Evolutionary conservation across 257 asterid genomes (phyloP).

Genomic region (Verbascum thapsus): DNA sequence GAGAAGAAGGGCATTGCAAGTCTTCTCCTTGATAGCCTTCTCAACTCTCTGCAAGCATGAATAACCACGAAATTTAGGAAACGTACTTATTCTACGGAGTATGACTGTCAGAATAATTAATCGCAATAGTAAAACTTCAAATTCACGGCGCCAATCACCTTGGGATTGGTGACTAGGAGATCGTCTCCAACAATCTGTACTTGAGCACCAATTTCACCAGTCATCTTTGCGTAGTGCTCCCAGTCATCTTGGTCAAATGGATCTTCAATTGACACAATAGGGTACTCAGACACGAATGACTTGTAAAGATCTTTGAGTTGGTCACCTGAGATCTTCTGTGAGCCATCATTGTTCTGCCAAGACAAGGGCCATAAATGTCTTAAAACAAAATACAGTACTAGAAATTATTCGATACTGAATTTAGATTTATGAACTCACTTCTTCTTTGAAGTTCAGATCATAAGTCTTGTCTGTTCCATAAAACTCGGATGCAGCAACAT

Average conservation of each 20-base stretch:
- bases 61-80: conserved; percentile 5
- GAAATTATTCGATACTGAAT: not conserved
- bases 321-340: conserved; percentile 83
- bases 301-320: conserved; percentile 91
- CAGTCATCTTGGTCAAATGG: conserved; percentile 99
- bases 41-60: conserved; percentile 71
- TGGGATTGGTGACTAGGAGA: conserved; percentile 94
- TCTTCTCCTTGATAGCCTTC: conserved; percentile 90
- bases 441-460: conserved; percentile 97
- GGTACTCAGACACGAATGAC: conserved; percentile 79
- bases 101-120: not conserved
- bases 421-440: conserved; percentile 40
- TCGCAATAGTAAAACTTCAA: not conserved
- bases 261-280: conserved; percentile 92
- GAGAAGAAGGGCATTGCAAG: conserved; percentile 97
- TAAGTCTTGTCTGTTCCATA: conserved; percentile 74
- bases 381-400: conserved; percentile 4
- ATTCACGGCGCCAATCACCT: conserved; percentile 42
- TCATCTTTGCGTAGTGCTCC: conserved; percentile 78
- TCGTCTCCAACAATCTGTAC: conserved; percentile 99
- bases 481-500: conserved; percentile 99
- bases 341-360: conserved; percentile 78
- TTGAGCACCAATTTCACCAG: conserved; percentile 71
- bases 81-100: not conserved
- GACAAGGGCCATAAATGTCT: conserved; percentile 1